Conservation (phyloP, 177 flowering plant species). For the Vitis hybrid region DNA sequence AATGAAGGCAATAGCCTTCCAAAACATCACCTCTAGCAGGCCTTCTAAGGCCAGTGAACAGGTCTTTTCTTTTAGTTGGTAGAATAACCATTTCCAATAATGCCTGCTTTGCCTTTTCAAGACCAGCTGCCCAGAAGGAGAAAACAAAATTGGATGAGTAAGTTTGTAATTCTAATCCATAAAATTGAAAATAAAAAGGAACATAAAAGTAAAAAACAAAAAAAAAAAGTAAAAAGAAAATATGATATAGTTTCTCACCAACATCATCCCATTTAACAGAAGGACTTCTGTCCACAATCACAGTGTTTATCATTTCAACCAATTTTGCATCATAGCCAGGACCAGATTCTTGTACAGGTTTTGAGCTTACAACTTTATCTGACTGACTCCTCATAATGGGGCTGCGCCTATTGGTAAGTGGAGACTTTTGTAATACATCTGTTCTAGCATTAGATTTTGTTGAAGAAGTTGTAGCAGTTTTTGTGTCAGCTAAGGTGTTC, state of each 20-base stretch:
- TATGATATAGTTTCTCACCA: constrained; percentile 46
- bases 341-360: constrained; percentile 42
- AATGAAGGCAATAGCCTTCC: not conserved
- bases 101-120: constrained; percentile 92
- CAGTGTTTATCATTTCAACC: constrained; percentile 88
- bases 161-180: not conserved
- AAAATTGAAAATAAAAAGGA: not conserved
- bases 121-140: constrained; percentile 64
- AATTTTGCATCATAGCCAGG: constrained; percentile 64
- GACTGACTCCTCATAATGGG: constrained; percentile 27
- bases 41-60: constrained; percentile 91
- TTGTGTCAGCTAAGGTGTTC: constrained; percentile 35
- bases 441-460: constrained; percentile 32
- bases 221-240: not conserved
- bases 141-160: constrained; percentile 5
- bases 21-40: constrained; percentile 81
- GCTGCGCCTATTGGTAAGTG: constrained; percentile 23
- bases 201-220: not conserved
- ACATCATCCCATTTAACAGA: constrained; percentile 98
- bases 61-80: constrained; percentile 91
- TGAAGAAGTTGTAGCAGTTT: constrained; percentile 32
- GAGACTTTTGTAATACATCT: constrained; percentile 23
- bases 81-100: constrained; percentile 96
- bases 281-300: constrained; percentile 91
- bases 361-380: constrained; percentile 33